A percentile compares a stretch with the other conserved stretches of the same genome.
These are phyloP conservation scores for Plenodomus tracheiphilus DNA, from an alignment of 2,329 filamentous ascomycete genomes.

Conservation along the genomic window DNA sequence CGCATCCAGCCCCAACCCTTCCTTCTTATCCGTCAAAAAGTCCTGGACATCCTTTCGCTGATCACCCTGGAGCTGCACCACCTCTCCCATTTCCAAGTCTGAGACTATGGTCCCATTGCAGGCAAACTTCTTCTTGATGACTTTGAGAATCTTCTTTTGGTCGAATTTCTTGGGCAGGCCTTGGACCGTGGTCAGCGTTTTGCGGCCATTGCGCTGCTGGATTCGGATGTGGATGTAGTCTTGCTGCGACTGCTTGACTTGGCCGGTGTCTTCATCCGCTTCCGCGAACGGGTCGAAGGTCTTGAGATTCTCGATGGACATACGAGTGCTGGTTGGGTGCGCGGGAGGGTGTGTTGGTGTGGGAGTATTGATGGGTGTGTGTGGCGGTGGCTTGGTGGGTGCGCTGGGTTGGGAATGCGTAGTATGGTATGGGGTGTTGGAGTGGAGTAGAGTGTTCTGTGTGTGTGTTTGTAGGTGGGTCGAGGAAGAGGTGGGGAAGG, in stretches of 20 bases:
- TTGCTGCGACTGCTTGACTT: slow-evolving; percentile 83
- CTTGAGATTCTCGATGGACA: slow-evolving; percentile 51
- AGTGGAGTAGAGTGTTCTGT: slow-evolving; percentile 11
- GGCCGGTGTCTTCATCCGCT: slow-evolving; percentile 99
- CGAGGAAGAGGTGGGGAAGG: slow-evolving; percentile 22
- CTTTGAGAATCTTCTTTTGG: slow-evolving; percentile 99
- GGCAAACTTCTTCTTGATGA: slow-evolving; percentile 99
- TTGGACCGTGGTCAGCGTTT: slow-evolving; percentile 99
- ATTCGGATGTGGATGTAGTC: slow-evolving; percentile 99
- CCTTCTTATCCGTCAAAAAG: slow-evolving; percentile 94
- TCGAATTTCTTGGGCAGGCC: slow-evolving; percentile 98
- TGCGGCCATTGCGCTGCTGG: slow-evolving; percentile 99
- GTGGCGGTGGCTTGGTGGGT: slow-evolving; percentile 8
- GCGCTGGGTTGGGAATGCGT: slow-evolving; percentile 7
- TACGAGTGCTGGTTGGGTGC: slow-evolving; percentile 32
- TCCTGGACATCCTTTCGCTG: slow-evolving; percentile 99
- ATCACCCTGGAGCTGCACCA: slow-evolving; percentile 99
- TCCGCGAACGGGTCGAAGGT: slow-evolving; percentile 95
- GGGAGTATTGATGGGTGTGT: slow-evolving; percentile 12
- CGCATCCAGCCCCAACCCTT: slow-evolving; percentile 88
- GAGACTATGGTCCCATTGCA: slow-evolving; percentile 99
- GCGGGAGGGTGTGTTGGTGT: slow-evolving; percentile 27
- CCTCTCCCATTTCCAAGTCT: slow-evolving; percentile 96
- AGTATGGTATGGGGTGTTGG: slow-evolving; percentile 11
- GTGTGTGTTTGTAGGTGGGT: slow-evolving; percentile 4